These are phyloP conservation scores for Nelumbo lutea DNA, from an alignment of 164 flowering plant species.

Conservation along the genomic window DNA sequence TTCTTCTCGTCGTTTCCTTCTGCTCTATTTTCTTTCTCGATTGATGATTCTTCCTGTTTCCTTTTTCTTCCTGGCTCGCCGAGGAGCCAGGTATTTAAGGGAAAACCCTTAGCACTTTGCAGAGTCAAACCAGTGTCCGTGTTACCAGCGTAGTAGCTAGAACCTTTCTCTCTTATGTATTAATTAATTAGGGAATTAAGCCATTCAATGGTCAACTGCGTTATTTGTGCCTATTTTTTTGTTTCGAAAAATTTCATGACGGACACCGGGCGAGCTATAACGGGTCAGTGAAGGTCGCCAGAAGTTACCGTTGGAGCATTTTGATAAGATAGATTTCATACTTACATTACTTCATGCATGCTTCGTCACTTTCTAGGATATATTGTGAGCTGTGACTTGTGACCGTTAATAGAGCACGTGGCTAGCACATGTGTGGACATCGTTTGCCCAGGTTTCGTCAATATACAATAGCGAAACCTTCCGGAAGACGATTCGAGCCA, in stretches of 20 bases:
- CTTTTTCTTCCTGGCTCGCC: not conserved
- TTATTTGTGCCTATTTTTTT: not conserved
- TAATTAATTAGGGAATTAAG: not conserved
- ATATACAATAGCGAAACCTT: no score
- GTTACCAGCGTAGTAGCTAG: not conserved
- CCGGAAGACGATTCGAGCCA: no score
- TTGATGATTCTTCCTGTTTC: not conserved
- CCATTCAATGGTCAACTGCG: slow-evolving; percentile 7
- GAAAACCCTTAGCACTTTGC: no score
- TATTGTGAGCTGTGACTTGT: no score
- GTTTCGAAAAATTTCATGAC: not conserved
- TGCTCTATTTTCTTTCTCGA: not conserved
- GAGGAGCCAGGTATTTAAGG: not conserved
- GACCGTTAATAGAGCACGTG: not conserved
- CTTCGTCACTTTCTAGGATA: no score
- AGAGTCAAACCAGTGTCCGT: not conserved
- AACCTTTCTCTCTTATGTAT: not conserved
- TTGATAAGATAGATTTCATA: no score
- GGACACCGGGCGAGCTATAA: not conserved
- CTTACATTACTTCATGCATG: no score
- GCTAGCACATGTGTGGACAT: not conserved
- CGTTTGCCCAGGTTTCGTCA: no score
- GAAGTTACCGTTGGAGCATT: slow-evolving; percentile 8
- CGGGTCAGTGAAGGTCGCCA: not conserved
- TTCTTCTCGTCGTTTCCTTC: slow-evolving; percentile 1